A percentile compares a stretch with the other conserved stretches of the same genome.
phyloP scores from a whole-genome alignment of 2,329 filamentous ascomycete genomes.

The Spiromastix sp. region DNA sequence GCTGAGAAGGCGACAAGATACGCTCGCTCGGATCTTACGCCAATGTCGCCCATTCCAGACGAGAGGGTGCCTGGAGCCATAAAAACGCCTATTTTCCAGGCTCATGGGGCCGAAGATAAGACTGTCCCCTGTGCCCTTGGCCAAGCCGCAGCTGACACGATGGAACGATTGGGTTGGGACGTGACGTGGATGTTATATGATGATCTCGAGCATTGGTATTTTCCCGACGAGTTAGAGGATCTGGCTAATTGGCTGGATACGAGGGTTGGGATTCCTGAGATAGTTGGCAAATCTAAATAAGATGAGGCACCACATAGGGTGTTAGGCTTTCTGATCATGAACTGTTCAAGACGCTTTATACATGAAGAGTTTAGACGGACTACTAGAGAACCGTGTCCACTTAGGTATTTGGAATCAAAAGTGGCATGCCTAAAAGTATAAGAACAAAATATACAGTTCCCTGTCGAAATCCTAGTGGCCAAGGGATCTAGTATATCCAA shows the following conservation, averaged over 20 bases:
- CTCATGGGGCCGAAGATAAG: slow-evolving; percentile 9
- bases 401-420: background rate
- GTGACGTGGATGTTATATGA: slow-evolving; percentile 14
- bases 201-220: slow-evolving; percentile 12
- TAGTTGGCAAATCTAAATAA: background rate
- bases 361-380: background rate
- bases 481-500: too few species aligned
- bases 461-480: too few species aligned
- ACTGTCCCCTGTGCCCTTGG: slow-evolving; percentile 6
- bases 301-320: background rate
- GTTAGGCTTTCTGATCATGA: too few species aligned
- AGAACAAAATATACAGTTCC: slow-evolving; percentile 1
- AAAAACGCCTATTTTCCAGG: slow-evolving; percentile 10
- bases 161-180: slow-evolving; percentile 11
- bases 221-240: slow-evolving; percentile 11
- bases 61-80: background rate
- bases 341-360: too few species aligned
- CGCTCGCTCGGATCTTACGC: too few species aligned
- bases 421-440: background rate
- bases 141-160: slow-evolving; percentile 9
- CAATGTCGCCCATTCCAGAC: slow-evolving; percentile 6
- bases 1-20: slow-evolving; percentile 6
- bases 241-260: slow-evolving; percentile 11
- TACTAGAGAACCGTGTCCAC: background rate
- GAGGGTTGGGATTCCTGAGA: slow-evolving; percentile 8